Conservation (phyloP, 2,329 filamentous ascomycete species). For the Ambrosiella beaveri region DNA sequence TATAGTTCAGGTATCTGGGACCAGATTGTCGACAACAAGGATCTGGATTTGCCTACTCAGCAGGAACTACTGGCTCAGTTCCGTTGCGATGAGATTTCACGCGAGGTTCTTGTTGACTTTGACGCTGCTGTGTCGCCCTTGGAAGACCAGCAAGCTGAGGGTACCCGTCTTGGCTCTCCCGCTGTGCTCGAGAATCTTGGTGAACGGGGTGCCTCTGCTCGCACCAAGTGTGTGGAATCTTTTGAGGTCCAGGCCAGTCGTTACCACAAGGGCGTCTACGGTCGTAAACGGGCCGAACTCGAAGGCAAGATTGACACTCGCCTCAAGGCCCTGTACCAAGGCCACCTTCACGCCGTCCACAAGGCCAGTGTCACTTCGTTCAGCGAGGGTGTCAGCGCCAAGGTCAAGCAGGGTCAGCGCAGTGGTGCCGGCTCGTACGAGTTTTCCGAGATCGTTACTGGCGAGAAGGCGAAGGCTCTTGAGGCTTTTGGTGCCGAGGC, state of each 20-base stretch:
- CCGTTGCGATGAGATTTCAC: constrained; percentile 87
- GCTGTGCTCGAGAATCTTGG: constrained; percentile 62
- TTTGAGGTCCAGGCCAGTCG: constrained; percentile 83
- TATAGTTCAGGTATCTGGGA: constrained; percentile 95
- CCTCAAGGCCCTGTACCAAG: constrained; percentile 71
- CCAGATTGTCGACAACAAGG: constrained; percentile 97
- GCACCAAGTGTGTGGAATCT: constrained; percentile 56
- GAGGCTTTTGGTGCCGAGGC: constrained; percentile 62
- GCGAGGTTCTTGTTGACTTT: constrained; percentile 72
- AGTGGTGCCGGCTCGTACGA: constrained; percentile 69
- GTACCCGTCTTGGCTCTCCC: constrained; percentile 52
- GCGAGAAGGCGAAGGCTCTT: constrained; percentile 62
- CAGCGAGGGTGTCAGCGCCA: constrained; percentile 66
- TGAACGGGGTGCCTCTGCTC: constrained; percentile 50
- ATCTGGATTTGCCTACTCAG: constrained; percentile 87
- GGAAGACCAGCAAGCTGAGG: constrained; percentile 70
- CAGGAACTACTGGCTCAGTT: constrained; percentile 95
- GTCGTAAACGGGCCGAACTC: constrained; percentile 68
- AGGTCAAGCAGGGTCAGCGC: constrained; percentile 86
- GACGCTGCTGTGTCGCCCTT: constrained; percentile 67
- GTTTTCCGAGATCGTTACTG: constrained; percentile 81
- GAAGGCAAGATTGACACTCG: constrained; percentile 76
- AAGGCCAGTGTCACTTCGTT: constrained; percentile 75
- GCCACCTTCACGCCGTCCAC: constrained; percentile 76
- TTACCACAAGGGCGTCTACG: constrained; percentile 93